A percentile compares a stretch with the other conserved stretches of the same genome.
Evolutionary conservation across 495 filamentous ascomycete species (phyloP).

Genomic region (Penicillium soppii): DNA sequence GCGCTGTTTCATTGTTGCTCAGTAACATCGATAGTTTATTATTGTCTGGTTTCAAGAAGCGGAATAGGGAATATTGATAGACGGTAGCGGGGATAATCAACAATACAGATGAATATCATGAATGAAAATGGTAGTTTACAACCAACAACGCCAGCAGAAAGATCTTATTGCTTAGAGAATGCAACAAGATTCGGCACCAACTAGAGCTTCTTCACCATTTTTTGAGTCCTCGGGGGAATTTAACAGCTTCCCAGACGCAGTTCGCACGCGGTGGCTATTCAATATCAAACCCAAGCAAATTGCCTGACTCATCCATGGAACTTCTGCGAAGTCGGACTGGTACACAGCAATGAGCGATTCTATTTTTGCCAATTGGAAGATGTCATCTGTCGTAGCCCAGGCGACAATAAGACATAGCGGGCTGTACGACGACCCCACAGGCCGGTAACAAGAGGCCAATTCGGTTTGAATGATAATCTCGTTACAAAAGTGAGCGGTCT

Average conservation of each 20-base stretch:
- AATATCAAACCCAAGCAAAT: background rate
- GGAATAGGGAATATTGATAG: no score
- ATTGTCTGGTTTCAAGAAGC: no score
- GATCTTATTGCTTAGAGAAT: background rate
- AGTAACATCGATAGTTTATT: no score
- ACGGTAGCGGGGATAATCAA: no score
- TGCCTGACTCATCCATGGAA: slow-evolving; percentile 34
- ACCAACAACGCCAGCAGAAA: no score
- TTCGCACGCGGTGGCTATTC: slow-evolving; percentile 32
- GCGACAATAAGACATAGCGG: slow-evolving; percentile 17
- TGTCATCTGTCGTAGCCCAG: slow-evolving; percentile 15
- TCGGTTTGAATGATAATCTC: slow-evolving; percentile 19
- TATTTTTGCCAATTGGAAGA: slow-evolving; percentile 1
- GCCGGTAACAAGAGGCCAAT: slow-evolving; percentile 14
- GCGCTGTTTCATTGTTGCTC: no score
- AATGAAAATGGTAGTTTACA: no score
- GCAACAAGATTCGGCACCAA: background rate
- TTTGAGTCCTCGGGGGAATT: background rate
- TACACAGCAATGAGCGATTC: slow-evolving; percentile 11
- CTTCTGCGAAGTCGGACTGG: slow-evolving; percentile 14
- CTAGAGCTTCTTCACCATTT: background rate
- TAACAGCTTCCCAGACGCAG: slow-evolving; percentile 3
- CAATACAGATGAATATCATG: no score
- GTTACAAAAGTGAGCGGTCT: slow-evolving; percentile 17
- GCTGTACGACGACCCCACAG: slow-evolving; percentile 22